Base-by-base conservation (phyloP, 805 yeast genomes). In the Brettanomyces custersianus region DNA sequence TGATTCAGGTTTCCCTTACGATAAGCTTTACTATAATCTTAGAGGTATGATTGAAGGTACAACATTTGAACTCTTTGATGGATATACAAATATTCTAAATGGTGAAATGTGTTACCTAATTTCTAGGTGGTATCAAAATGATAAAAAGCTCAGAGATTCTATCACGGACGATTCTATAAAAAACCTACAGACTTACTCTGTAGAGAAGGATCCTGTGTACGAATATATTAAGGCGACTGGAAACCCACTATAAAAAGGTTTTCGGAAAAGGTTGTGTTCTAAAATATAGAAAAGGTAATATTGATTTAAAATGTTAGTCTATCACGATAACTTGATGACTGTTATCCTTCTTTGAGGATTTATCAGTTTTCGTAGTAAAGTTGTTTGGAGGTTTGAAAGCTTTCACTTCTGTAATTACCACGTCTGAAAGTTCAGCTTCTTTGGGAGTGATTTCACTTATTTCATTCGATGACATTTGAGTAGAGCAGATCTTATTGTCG, bases 51-150 rank as follows among this genome's bases (percentile, higher is more conserved):
- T 80, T 41, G 85, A 77, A 41, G 71, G 78, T 29, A 68, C 70
- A 24, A 63, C 72, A 2, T 66, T 60, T 44, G 81, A 75, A 45
- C 49, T 65, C n/a, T 67, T 68, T 41, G 58, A 65, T 11, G 69
- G 69, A 1, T 77, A 74, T 45, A 40, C 45, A 2, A 40, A 41
- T 17, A 39, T 45, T n/a, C 40, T 57, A 17, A 66, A 68, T 38
- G 59, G 60, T 38, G 88, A 80, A 52, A 74, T 81, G 77, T 55
- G 65, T 4, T 73, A 74, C 56, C 62, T 82, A 52, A 74, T 82
- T 38, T 66, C 77, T 48, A 63, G 54, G 18, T 82, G 92, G 92
- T 80, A 76, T 54, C 57, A 66, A 31, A 65, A 66, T 24, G 90
- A 82, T 47, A 70, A 77, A 47, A 72, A 67, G 46, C 59, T 82